These are phyloP conservation scores for Bruguiera hainesii DNA, from an alignment of 441 rosid species.

Conservation along the genomic window DNA sequence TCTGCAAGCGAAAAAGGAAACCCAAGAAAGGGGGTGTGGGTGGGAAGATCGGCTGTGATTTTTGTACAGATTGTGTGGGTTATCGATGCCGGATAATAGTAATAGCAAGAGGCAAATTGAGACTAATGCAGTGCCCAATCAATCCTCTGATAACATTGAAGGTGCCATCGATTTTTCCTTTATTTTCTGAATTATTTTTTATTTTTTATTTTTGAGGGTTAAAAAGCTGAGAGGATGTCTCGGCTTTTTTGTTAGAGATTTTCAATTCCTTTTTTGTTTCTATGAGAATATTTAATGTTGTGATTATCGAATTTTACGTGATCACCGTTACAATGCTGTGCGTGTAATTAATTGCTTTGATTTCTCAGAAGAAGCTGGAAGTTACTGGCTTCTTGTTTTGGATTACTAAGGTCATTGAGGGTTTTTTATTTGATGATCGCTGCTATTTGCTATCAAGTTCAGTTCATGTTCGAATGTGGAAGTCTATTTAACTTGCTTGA, in stretches of 20 bases:
- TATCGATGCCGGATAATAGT: background rate
- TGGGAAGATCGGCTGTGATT: background rate
- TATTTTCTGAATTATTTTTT: background rate
- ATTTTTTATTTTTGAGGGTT: background rate
- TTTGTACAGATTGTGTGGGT: conserved; percentile 1
- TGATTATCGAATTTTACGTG: too few relatives aligned
- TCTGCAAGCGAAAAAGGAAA: background rate
- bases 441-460: too few relatives aligned
- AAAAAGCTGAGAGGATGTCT: background rate
- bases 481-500: too few relatives aligned
- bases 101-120: conserved; percentile 41
- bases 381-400: too few relatives aligned
- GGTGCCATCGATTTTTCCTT: conserved; percentile 27
- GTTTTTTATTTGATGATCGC: too few relatives aligned
- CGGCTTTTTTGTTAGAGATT: background rate
- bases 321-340: too few relatives aligned
- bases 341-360: too few relatives aligned
- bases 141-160: conserved; percentile 44
- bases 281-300: background rate
- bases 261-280: background rate
- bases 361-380: too few relatives aligned
- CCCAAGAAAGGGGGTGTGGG: background rate
- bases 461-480: too few relatives aligned
- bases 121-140: conserved; percentile 45
- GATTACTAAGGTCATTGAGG: too few relatives aligned